Conservation (phyloP, 2,329 filamentous ascomycete genomes). For the Fusarium kyushuense region DNA sequence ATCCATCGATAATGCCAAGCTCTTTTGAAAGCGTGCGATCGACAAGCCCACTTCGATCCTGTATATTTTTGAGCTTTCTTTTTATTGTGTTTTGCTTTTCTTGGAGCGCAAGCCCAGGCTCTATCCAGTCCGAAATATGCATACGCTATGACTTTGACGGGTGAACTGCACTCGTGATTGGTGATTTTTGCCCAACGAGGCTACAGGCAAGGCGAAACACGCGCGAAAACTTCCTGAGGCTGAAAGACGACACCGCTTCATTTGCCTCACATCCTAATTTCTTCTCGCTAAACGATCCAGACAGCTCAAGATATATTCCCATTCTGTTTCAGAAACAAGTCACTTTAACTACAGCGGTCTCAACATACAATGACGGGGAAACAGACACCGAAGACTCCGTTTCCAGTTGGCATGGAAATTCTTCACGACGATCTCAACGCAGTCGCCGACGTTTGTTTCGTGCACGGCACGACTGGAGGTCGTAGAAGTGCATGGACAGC, state of each 20-base stretch:
- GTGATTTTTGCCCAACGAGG: background rate
- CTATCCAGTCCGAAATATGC: too few species aligned
- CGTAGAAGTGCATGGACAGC: background rate
- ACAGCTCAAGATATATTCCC: too few species aligned
- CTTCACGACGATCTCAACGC: background rate
- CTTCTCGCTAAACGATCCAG: background rate
- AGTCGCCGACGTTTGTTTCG: background rate
- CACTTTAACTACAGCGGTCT: background rate
- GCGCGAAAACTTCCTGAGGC: background rate
- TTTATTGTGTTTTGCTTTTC: too few species aligned
- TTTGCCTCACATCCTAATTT: background rate
- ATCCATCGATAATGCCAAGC: too few species aligned
- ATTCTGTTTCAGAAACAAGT: too few species aligned
- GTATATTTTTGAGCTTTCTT: too few species aligned
- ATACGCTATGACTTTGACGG: background rate
- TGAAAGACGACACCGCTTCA: background rate
- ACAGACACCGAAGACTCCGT: background rate
- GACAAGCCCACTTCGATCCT: too few species aligned
- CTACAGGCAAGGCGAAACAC: background rate
- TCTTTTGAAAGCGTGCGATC: too few species aligned
- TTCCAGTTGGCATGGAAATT: background rate
- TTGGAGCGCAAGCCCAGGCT: too few species aligned
- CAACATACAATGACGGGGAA: background rate
- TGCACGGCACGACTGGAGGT: background rate
- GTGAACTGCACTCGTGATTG: background rate